Percentiles rank a stretch among this genome's conserved stretches.
These are phyloP conservation scores for Phyllosticta citrichinensis DNA, from an alignment of 2,329 filamentous ascomycete genomes.

Conservation along the genomic window DNA sequence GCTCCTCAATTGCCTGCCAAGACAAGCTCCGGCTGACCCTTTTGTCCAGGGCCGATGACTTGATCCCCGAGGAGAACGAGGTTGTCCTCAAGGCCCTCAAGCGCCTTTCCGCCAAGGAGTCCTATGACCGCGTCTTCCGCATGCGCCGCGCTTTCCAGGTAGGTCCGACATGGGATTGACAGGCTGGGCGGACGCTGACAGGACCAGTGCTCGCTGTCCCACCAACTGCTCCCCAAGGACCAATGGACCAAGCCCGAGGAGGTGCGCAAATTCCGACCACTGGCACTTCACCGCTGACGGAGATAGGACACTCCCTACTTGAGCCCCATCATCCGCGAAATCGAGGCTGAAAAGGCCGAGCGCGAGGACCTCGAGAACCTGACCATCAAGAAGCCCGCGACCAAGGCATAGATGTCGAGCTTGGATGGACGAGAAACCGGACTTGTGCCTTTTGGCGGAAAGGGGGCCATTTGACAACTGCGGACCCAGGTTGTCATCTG, in stretches of 20 bases:
- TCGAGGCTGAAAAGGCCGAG: conserved; percentile 58
- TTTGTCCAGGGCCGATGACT: conserved; percentile 70
- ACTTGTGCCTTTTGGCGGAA: not conserved
- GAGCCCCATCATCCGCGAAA: conserved; percentile 55
- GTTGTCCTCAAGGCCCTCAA: conserved; percentile 77
- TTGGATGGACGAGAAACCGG: not conserved
- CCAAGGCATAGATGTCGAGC: conserved; percentile 15
- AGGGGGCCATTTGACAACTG: not conserved
- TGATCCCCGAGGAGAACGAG: conserved; percentile 89
- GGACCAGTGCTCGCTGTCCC: conserved; percentile 52
- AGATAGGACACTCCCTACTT: conserved; percentile 57
- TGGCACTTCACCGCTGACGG: conserved; percentile 14
- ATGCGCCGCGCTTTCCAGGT: conserved; percentile 92
- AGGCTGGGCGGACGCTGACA: conserved; percentile 12
- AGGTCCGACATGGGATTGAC: conserved; percentile 14
- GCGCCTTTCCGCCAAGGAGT: conserved; percentile 80
- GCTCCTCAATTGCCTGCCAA: not conserved
- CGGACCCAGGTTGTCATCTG: conserved; percentile 15
- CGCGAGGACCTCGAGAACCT: conserved; percentile 59
- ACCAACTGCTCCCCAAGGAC: conserved; percentile 52
- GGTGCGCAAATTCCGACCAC: conserved; percentile 32
- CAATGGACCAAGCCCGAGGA: conserved; percentile 61
- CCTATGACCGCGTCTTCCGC: conserved; percentile 96
- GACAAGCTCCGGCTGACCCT: conserved; percentile 2
- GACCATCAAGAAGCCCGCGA: conserved; percentile 40